Evolutionary conservation across 2,329 filamentous ascomycete genomes (phyloP), one percentile per base, ranked within the genome.

Genomic region (Ascochyta pisi): DNA sequence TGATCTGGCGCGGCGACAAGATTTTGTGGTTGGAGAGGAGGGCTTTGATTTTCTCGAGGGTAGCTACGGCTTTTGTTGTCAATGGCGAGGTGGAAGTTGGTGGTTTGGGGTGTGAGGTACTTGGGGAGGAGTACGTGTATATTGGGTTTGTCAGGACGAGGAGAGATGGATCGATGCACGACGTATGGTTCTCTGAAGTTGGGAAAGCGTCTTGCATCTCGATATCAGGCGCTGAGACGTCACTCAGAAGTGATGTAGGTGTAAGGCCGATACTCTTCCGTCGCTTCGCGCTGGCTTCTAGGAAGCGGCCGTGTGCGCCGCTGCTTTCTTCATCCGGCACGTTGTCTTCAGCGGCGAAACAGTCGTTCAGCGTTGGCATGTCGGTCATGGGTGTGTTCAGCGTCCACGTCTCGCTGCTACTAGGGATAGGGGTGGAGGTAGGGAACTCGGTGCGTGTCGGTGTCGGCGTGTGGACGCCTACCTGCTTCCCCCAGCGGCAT

Each of bases 401-500:
- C 4, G 23, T 8, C n/a, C 22, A 26, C 4, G 34, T 39, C 10
- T n/a, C 16, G 19, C 29, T 31, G 29, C 24, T 26, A 19, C 9
- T 29, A 10, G 8, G 8, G 27, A 3, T 6, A 2, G 19, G 19
- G 12, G 15, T 9, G 6, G n/a, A 5, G 16, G 4, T 1, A n/a
- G 24, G 4, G 37, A 26, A 26, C 7, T 19, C 19, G 6, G 41
- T 41, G 1, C 19, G 22, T 6, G 46, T 50, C 7, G 52, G 52
- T 22, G 40, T 40, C 6, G 72, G 68, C 2, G 65, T 69, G 5
- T 73, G 64, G 0, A 73, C 48, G 6, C 72, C 72, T 19, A 69
- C 68, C 13, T 59, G 60, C 16, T 58, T 67, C 0, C 69, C 71
- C 73, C 73, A 75, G 23, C 78, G 74, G 58, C 80, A 82, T 47